These are phyloP conservation scores for Pleurotus tuber-regium DNA, from an alignment of 768 basidiomycete genomes.

Conservation along the genomic window DNA sequence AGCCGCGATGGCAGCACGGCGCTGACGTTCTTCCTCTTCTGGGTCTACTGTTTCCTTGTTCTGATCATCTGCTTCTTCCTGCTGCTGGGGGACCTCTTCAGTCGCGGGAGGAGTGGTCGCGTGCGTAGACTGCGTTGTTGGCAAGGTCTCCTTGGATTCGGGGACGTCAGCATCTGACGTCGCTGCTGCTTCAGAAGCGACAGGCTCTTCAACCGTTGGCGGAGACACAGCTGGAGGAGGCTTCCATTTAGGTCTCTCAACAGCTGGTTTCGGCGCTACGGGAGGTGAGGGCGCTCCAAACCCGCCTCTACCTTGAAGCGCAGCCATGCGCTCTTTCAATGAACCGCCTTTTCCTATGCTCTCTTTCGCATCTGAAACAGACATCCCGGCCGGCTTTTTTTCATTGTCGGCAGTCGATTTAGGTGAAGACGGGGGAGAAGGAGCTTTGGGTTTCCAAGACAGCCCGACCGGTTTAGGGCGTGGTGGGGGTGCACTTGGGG, in stretches of 20 bases:
- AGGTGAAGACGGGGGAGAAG: slow-evolving; percentile 48
- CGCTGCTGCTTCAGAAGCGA: slow-evolving; percentile 11
- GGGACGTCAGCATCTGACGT: slow-evolving; percentile 9
- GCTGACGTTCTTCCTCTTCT: slow-evolving; percentile 70
- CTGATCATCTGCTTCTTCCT: slow-evolving; percentile 27
- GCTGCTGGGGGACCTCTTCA: slow-evolving; percentile 14
- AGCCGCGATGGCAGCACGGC: slow-evolving; percentile 85
- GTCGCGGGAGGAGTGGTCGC: background rate
- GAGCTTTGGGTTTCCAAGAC: slow-evolving; percentile 69
- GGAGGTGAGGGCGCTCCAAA: slow-evolving; percentile 64
- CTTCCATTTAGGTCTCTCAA: slow-evolving; percentile 85
- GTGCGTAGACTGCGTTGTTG: background rate
- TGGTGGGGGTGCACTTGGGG: slow-evolving; percentile 46
- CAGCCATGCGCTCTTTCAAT: slow-evolving; percentile 94
- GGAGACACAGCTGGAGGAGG: slow-evolving; percentile 58
- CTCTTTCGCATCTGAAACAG: slow-evolving; percentile 83
- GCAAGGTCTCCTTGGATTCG: background rate
- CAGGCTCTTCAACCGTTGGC: slow-evolving; percentile 35
- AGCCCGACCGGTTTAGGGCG: slow-evolving; percentile 68
- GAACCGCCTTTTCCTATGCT: slow-evolving; percentile 79
- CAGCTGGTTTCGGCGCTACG: slow-evolving; percentile 51
- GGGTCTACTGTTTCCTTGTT: slow-evolving; percentile 39
- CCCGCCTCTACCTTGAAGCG: slow-evolving; percentile 79
- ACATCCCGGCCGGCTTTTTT: slow-evolving; percentile 52
- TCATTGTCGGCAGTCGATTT: slow-evolving; percentile 18